phyloP scores from a whole-genome alignment of 2,329 filamentous ascomycete species.

The Fusarium pseudocircinatum region DNA sequence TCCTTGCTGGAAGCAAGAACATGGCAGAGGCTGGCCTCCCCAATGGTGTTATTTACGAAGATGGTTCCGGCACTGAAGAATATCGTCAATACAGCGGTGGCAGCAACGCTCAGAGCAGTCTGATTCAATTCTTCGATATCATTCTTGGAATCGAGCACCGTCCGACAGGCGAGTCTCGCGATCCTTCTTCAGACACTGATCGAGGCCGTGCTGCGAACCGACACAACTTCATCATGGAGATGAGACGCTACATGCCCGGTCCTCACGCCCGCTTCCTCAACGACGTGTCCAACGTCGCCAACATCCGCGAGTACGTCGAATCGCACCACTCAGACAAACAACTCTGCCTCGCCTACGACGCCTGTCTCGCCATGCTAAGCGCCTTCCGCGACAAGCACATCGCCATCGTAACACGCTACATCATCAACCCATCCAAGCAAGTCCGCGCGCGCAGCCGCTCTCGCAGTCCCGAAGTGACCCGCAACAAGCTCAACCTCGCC shows the following conservation, averaged over 20 bases:
- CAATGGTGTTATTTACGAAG: slow-evolving; percentile 86
- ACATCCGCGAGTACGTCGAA: slow-evolving; percentile 86
- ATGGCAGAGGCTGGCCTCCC: slow-evolving; percentile 95
- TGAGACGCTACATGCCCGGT: slow-evolving; percentile 97
- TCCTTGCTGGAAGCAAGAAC: slow-evolving; percentile 95
- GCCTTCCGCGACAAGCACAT: slow-evolving; percentile 92
- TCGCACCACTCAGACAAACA: slow-evolving; percentile 67
- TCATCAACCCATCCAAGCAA: slow-evolving; percentile 87
- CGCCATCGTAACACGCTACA: slow-evolving; percentile 94
- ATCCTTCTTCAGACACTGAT: slow-evolving; percentile 55
- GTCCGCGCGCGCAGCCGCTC: slow-evolving; percentile 71
- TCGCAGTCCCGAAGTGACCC: slow-evolving; percentile 63
- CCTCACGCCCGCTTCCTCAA: slow-evolving; percentile 89
- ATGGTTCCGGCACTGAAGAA: slow-evolving; percentile 71
- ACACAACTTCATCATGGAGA: slow-evolving; percentile 94
- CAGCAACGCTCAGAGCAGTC: slow-evolving; percentile 95
- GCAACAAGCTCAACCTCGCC: slow-evolving; percentile 68
- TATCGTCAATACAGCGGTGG: slow-evolving; percentile 92
- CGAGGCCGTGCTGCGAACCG: slow-evolving; percentile 52
- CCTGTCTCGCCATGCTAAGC: slow-evolving; percentile 77
- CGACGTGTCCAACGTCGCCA: slow-evolving; percentile 81
- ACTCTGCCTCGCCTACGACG: slow-evolving; percentile 86
- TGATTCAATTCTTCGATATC: slow-evolving; percentile 98
- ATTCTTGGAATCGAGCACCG: slow-evolving; percentile 89
- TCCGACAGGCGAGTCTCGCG: slow-evolving; percentile 79